Base-by-base conservation (phyloP, 495 filamentous ascomycete genomes). In the Penicilliopsis zonata region DNA sequence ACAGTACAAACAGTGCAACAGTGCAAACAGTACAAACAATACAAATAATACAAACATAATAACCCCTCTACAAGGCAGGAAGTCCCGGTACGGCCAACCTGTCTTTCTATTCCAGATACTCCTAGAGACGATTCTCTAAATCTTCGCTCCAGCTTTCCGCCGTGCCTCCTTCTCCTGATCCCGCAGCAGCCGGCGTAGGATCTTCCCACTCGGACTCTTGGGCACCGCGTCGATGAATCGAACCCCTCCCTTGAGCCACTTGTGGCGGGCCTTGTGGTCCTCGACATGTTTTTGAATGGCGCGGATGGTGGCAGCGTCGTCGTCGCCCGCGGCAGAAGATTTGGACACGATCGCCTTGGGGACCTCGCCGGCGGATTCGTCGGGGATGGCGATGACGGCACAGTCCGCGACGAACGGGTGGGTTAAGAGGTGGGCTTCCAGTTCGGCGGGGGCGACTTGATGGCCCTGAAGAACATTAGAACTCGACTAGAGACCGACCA, bases 181-280 rank as follows among this genome's bases (percentile, higher is more conserved):
- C 21, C 84, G 71, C 35, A 96, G 55, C 42, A 92, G 43, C 13
- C 84, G 67, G 24, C 86, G 63, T 47, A 96, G 50, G 41, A 96
- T 94, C 76, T 96, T 94, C 9, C 87, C 87, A 50, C 79, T 86
- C 0, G 88, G 80, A 43, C 82, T 92, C 67, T 94, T 94, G 13
- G 88, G 87, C 35, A 95, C 70, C 1, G 41, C 62, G 37, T 78
- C 72, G 17, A 79, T 54, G 45, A 95, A 95, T 45, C 78, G 70
- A 6, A 94, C 65, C 4, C 86, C 85, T 3, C 86, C 86, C 53
- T 77, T 81, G 37, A 94, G 57, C 82, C 83, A 86, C 69, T 94
- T 94, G 49, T 93, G 81, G 26, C 74, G 69, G 3, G 82, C 78
- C 57, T 93, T 93, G 56, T 86, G 76, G 21, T 86, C 65, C 48